phyloP scores from a whole-genome alignment of 371 early-diverging fungal genomes.

The Mortierella sp. region DNA sequence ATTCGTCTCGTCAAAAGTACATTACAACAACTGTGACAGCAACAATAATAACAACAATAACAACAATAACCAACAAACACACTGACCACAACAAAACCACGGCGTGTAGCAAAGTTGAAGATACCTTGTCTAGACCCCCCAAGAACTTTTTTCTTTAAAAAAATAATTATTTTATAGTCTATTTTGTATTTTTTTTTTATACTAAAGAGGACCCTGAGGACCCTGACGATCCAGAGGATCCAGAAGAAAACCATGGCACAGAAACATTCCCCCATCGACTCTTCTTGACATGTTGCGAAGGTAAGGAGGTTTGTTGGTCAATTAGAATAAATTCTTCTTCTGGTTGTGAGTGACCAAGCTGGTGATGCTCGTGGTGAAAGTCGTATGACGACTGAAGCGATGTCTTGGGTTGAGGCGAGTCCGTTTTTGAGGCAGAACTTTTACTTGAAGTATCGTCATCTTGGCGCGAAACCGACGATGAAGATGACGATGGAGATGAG shows the following conservation, averaged over 20 bases:
- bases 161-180: not conserved
- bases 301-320: conserved; percentile 27
- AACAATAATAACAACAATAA: too few relatives aligned
- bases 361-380: conserved; percentile 48
- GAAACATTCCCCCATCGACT: conserved; percentile 36
- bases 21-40: too few relatives aligned
- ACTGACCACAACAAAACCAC: too few relatives aligned
- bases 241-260: conserved; percentile 37
- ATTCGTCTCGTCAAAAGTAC: too few relatives aligned
- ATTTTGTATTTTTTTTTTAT: not conserved
- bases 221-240: conserved; percentile 29
- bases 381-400: conserved; percentile 48
- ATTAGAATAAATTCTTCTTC: conserved; percentile 39
- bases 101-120: too few relatives aligned
- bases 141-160: too few relatives aligned
- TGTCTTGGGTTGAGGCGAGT: not conserved
- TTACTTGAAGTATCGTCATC: not conserved
- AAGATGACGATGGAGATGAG: conserved; percentile 14
- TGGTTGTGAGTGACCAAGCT: conserved; percentile 30
- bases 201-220: conserved; percentile 14
- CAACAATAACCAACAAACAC: too few relatives aligned
- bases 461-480: not conserved
- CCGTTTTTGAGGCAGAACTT: not conserved
- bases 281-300: conserved; percentile 27
- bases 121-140: too few relatives aligned